Conservation (phyloP, 1,284 basidiomycete genomes). For the Tilletia indica region DNA sequence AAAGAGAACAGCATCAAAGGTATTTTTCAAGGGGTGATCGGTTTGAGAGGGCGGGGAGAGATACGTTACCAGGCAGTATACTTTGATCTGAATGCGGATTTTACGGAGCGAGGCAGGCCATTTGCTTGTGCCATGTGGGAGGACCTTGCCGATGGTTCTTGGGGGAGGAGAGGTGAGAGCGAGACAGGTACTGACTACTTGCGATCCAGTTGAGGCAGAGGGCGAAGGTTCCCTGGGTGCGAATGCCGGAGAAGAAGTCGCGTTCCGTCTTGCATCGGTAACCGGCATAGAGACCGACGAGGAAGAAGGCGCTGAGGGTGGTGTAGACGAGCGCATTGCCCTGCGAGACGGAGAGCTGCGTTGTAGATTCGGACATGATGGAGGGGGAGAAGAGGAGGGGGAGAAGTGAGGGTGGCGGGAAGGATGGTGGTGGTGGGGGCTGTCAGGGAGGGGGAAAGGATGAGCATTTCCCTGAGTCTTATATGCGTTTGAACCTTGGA, state of each 20-base stretch:
- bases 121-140: too few species aligned
- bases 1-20: background rate
- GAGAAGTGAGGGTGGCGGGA: too few species aligned
- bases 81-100: too few species aligned
- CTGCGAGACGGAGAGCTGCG: conserved; percentile 33
- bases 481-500: too few species aligned
- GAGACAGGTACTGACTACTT: conserved; percentile 49
- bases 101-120: too few species aligned
- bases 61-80: background rate
- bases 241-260: conserved; percentile 53
- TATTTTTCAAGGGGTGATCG: background rate
- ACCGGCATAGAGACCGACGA: conserved; percentile 53
- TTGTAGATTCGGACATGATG: background rate
- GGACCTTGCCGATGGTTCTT: conserved; percentile 10
- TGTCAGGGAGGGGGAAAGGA: too few species aligned
- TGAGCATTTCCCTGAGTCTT: too few species aligned
- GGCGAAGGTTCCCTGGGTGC: conserved; percentile 51
- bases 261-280: conserved; percentile 46
- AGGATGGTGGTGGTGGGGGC: too few species aligned
- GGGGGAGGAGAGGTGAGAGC: conserved; percentile 18
- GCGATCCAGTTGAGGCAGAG: conserved; percentile 55
- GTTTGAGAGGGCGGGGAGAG: too few species aligned
- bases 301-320: conserved; percentile 51
- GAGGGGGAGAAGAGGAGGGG: too few species aligned
- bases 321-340: conserved; percentile 54